Conservation (phyloP, 202 grass and related monocot species). For the Setaria viridis region DNA sequence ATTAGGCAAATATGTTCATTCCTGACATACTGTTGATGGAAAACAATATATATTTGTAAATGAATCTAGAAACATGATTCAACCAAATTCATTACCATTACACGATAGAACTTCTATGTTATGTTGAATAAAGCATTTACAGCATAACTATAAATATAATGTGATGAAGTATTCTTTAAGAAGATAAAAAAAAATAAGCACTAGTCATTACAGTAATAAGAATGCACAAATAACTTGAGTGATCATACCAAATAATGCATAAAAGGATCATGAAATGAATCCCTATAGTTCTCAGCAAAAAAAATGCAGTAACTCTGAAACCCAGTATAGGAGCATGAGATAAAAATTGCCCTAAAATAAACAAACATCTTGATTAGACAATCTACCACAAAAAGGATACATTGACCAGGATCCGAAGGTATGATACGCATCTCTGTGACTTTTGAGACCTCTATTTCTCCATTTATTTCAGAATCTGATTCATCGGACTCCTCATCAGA, state of each 20-base stretch:
- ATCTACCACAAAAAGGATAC: conserved; percentile 71
- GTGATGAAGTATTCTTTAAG: neutral
- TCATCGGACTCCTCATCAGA: conserved; percentile 51
- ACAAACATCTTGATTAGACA: conserved; percentile 6
- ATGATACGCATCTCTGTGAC: conserved; percentile 80
- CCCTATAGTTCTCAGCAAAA: neutral
- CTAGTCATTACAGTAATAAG: neutral
- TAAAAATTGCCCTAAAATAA: conserved; percentile 10
- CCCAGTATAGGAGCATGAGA: neutral
- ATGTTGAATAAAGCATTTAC: neutral
- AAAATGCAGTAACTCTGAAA: neutral
- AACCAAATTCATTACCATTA: neutral
- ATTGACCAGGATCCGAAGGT: conserved; percentile 71
- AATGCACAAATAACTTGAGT: neutral
- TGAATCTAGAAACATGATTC: neutral
- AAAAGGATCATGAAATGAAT: neutral
- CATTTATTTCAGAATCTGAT: conserved; percentile 53
- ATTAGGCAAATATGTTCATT: neutral
- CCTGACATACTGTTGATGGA: neutral
- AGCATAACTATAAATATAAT: neutral
- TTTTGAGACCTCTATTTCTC: conserved; percentile 61
- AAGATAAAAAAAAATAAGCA: neutral
- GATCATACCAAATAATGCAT: conserved; percentile 18
- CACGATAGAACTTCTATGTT: neutral
- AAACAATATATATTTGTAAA: neutral